Evolutionary conservation across 208 protist species (phyloP).

Genomic region (Leishmania mexicana): DNA sequence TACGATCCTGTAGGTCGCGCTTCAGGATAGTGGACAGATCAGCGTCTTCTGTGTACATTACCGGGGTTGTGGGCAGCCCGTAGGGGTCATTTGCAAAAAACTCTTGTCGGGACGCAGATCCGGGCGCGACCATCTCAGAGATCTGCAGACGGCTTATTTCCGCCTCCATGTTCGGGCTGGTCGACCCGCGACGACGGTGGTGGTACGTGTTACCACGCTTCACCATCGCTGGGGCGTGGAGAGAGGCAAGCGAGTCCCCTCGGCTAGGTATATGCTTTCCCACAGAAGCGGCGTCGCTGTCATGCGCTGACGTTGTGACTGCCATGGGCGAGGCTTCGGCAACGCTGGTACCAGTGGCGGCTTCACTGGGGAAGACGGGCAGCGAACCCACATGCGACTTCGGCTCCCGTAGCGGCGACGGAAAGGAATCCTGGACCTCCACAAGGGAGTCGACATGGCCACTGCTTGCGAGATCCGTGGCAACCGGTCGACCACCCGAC

Average conservation of each 20-base stretch:
- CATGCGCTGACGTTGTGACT: neutral
- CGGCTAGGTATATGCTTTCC: neutral
- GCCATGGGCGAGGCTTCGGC: neutral
- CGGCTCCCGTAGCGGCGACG: neutral
- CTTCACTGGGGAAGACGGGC: neutral
- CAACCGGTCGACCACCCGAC: neutral
- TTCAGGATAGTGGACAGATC: slow-evolving; percentile 36
- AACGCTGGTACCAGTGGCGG: neutral
- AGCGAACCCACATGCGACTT: neutral
- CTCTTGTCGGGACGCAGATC: slow-evolving; percentile 4
- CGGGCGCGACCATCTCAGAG: neutral
- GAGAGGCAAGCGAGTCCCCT: neutral
- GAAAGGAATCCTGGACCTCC: neutral
- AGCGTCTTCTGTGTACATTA: slow-evolving; percentile 30
- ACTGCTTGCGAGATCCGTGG: neutral
- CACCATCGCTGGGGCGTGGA: neutral
- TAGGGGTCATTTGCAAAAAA: slow-evolving; percentile 24
- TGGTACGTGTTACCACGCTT: slow-evolving; percentile 13
- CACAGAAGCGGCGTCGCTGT: neutral
- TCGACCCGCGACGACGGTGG: neutral
- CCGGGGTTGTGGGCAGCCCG: slow-evolving; percentile 13
- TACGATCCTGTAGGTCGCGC: slow-evolving; percentile 29
- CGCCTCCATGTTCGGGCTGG: slow-evolving; percentile 5
- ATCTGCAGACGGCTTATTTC: neutral
- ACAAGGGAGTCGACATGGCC: too few species aligned